These are phyloP conservation scores for Avena sativa DNA, from an alignment of 176 grass and related monocot genomes.

Conservation along the genomic window DNA sequence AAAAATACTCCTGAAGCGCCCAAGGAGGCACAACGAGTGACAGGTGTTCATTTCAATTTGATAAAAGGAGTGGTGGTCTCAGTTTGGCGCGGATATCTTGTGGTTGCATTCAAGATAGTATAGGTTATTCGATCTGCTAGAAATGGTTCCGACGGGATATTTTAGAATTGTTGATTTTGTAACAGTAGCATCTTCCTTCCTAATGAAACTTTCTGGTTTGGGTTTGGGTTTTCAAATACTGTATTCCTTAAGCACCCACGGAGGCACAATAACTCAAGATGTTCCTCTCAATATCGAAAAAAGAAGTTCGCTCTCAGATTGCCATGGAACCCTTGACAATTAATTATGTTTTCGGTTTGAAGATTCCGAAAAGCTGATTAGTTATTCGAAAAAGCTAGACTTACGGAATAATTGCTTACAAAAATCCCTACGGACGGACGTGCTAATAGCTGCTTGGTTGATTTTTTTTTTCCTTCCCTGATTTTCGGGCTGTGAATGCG, in stretches of 20 bases:
- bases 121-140: no score
- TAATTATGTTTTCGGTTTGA: no score
- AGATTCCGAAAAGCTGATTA: no score
- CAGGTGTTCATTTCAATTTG: background rate
- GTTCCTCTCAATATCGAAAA: background rate
- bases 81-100: background rate
- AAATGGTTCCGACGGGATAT: no score
- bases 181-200: background rate
- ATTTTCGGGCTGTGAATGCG: no score
- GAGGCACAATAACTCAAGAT: background rate
- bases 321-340: background rate
- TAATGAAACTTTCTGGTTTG: background rate
- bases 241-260: background rate
- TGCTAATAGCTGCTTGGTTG: no score
- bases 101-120: no score
- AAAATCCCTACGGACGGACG: no score
- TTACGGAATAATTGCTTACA: no score
- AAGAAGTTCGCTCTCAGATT: background rate
- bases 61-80: background rate
- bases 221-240: background rate
- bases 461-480: no score
- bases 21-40: background rate
- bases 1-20: background rate
- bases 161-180: background rate
- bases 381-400: no score